A percentile compares a stretch with the other conserved stretches of the same genome.
phyloP scores from a whole-genome alignment of 192 early-diverging fungal genomes.

The Podochytrium sp. region DNA sequence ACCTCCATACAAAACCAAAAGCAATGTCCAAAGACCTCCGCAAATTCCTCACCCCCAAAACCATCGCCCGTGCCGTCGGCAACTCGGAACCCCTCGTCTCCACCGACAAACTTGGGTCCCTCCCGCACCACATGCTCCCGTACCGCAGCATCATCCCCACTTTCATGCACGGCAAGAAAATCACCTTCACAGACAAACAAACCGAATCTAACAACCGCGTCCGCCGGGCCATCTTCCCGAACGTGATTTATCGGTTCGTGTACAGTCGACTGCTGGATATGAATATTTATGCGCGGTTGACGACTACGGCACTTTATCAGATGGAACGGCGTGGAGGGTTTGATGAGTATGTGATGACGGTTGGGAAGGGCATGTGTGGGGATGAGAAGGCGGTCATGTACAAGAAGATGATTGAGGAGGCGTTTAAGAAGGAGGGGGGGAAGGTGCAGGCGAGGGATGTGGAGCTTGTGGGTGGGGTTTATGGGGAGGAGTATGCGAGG shows the following conservation, averaged over 20 bases:
- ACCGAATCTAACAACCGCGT: slow-evolving; percentile 47
- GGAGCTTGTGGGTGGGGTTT: slow-evolving; percentile 23
- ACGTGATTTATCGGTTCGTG: slow-evolving; percentile 51
- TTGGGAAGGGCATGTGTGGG: slow-evolving; percentile 11
- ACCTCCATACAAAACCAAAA: too few relatives aligned
- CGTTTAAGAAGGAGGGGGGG: slow-evolving; percentile 23
- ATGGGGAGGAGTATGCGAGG: slow-evolving; percentile 48
- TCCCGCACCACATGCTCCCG: slow-evolving; percentile 37
- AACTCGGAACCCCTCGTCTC: slow-evolving; percentile 30
- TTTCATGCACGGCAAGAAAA: slow-evolving; percentile 58
- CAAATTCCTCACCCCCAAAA: slow-evolving; percentile 24
- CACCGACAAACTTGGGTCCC: slow-evolving; percentile 40
- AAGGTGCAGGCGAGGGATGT: slow-evolving; percentile 8
- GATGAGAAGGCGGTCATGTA: slow-evolving; percentile 31
- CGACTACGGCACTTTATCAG: slow-evolving; percentile 44
- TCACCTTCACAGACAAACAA: slow-evolving; percentile 52
- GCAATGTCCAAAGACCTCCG: slow-evolving; percentile 20
- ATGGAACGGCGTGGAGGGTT: slow-evolving; percentile 53
- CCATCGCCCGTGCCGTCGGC: slow-evolving; percentile 26
- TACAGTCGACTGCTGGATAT: slow-evolving; percentile 55
- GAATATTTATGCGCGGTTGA: slow-evolving; percentile 48
- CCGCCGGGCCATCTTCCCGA: slow-evolving; percentile 45
- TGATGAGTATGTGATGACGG: slow-evolving; percentile 53
- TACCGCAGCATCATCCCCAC: slow-evolving; percentile 46
- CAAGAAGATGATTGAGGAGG: slow-evolving; percentile 27